phyloP scores from a whole-genome alignment of 139 green algal genomes.

The Chlamydomonas sp. region DNA sequence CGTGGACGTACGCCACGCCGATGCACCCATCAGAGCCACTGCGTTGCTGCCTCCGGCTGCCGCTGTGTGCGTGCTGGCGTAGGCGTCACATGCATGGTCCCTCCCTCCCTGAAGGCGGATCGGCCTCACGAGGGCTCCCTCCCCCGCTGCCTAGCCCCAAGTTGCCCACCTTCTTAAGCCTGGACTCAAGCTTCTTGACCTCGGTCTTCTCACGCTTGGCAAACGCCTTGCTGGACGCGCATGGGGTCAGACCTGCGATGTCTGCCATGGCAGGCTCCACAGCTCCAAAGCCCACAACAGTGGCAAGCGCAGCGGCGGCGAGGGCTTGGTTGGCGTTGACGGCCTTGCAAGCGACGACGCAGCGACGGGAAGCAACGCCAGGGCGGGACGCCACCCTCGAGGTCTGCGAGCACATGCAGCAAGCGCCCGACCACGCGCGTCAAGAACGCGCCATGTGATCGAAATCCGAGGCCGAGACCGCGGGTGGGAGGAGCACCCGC shows the following conservation, averaged over 20 bases:
- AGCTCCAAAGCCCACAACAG: slow-evolving; percentile 47
- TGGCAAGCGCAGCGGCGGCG: slow-evolving; percentile 60
- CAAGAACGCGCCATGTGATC: neutral
- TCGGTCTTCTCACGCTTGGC: slow-evolving; percentile 91
- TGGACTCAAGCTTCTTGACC: slow-evolving; percentile 63
- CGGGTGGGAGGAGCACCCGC: too few species aligned
- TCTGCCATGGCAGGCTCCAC: slow-evolving; percentile 81
- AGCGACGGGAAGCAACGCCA: too few species aligned
- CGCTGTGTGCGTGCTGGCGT: too few species aligned
- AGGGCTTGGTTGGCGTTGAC: slow-evolving; percentile 19
- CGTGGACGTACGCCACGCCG: too few species aligned
- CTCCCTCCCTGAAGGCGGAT: neutral
- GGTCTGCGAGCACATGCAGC: neutral
- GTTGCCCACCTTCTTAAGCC: neutral
- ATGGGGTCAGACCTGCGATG: slow-evolving; percentile 89
- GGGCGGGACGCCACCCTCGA: neutral
- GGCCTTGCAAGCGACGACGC: neutral
- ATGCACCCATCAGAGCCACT: neutral
- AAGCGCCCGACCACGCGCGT: neutral
- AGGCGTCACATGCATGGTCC: neutral
- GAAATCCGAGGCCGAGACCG: neutral
- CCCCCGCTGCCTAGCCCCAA: neutral
- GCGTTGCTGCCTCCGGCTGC: neutral
- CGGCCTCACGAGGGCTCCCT: neutral
- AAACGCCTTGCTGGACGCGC: slow-evolving; percentile 91